These are phyloP conservation scores for Clonostachys solani DNA, from an alignment of 2,329 filamentous ascomycete genomes.

Conservation along the genomic window DNA sequence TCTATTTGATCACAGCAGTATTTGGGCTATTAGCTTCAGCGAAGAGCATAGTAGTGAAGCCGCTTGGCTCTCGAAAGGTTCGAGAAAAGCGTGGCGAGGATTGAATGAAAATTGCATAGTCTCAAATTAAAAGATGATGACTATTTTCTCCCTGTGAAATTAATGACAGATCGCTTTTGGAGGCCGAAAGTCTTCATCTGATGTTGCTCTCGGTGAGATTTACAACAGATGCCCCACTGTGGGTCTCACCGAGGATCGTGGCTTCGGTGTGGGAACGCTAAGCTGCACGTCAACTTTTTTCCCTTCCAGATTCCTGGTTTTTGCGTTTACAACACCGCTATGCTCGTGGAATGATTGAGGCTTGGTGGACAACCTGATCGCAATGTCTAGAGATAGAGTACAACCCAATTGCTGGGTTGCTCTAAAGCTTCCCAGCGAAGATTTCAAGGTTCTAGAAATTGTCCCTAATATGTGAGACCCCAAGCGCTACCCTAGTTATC, in stretches of 20 bases:
- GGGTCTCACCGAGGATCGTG: slow-evolving; percentile 22
- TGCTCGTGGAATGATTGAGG: too few species aligned
- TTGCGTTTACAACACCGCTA: too few species aligned
- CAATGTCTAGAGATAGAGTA: slow-evolving; percentile 23
- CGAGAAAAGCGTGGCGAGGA: not conserved
- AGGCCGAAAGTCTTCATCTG: not conserved
- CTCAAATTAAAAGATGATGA: too few species aligned
- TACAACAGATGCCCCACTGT: slow-evolving; percentile 8
- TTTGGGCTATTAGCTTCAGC: not conserved
- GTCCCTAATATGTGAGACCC: slow-evolving; percentile 52
- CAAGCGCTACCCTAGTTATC: not conserved
- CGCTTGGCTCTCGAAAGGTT: not conserved
- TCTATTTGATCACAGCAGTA: slow-evolving; percentile 11
- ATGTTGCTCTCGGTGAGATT: not conserved
- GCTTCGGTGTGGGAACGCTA: not conserved
- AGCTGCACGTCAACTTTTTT: not conserved
- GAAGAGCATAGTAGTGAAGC: too few species aligned
- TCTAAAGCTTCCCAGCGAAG: slow-evolving; percentile 55
- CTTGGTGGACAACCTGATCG: not conserved
- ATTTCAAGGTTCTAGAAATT: slow-evolving; percentile 51
- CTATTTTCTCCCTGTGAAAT: too few species aligned
- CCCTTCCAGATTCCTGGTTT: not conserved
- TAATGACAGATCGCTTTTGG: not conserved
- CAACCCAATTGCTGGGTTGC: slow-evolving; percentile 58
- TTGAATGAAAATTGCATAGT: not conserved